These are phyloP conservation scores for Leishmania amazonensis DNA, from an alignment of 208 protist genomes.

Conservation along the genomic window DNA sequence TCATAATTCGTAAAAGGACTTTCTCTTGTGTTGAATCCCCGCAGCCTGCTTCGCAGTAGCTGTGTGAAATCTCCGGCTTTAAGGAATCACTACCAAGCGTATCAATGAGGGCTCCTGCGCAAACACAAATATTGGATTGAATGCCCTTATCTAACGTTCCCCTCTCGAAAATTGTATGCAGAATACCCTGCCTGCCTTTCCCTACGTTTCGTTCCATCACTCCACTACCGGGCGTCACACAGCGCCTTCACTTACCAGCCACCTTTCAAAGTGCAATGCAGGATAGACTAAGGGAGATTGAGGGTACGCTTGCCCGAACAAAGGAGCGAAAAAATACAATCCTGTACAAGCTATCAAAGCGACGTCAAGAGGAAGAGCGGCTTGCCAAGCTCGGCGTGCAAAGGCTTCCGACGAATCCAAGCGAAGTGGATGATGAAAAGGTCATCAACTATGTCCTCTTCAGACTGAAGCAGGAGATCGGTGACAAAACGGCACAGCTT, in stretches of 20 bases:
- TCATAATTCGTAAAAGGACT: not conserved
- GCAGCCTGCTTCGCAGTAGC: not conserved
- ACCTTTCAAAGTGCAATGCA: constrained; percentile 46
- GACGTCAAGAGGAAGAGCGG: constrained; percentile 59
- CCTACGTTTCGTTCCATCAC: not conserved
- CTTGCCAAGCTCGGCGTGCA: constrained; percentile 58
- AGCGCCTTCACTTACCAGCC: not conserved
- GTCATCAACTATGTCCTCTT: constrained; percentile 74
- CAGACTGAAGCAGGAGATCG: constrained; percentile 73
- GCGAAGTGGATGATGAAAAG: constrained; percentile 53
- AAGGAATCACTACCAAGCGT: not conserved
- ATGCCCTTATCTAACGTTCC: not conserved
- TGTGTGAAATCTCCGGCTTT: not conserved
- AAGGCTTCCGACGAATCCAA: constrained; percentile 69
- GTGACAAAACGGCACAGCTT: constrained; percentile 67
- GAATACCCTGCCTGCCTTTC: not conserved
- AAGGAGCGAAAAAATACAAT: constrained; percentile 83
- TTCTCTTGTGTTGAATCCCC: not conserved
- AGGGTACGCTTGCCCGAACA: constrained; percentile 81
- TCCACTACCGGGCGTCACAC: no score
- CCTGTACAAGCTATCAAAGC: constrained; percentile 75
- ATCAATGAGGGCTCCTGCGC: not conserved
- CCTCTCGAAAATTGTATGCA: not conserved
- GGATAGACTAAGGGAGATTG: constrained; percentile 79
- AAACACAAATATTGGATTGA: not conserved